Evolutionary conservation across 352 stramenopile species (phyloP).

Genomic region (Pythium inflatum): DNA sequence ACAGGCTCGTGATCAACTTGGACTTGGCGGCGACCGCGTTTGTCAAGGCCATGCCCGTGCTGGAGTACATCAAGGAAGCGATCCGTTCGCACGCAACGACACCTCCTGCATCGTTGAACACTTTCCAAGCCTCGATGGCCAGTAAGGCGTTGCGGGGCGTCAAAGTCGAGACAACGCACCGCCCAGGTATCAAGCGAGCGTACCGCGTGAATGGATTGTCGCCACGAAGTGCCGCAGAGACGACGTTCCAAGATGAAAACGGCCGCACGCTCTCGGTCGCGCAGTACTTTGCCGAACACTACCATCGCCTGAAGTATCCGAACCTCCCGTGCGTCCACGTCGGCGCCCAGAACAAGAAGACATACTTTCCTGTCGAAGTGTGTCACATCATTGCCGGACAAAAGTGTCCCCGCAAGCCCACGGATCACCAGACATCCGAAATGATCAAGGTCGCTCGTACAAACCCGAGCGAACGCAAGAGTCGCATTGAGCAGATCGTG

Average conservation of each 20-base stretch:
- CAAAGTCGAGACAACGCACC: constrained; percentile 69
- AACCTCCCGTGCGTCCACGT: constrained; percentile 81
- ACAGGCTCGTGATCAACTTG: constrained; percentile 66
- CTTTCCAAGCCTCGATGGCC: constrained; percentile 50
- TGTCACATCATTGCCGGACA: constrained; percentile 74
- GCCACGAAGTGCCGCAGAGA: constrained; percentile 44
- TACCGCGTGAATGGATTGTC: constrained; percentile 76
- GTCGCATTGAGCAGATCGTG: constrained; percentile 63
- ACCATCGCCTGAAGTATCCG: constrained; percentile 60
- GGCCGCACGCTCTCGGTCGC: constrained; percentile 51
- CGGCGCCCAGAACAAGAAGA: constrained; percentile 71
- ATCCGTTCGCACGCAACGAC: constrained; percentile 30
- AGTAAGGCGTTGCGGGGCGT: constrained; percentile 66
- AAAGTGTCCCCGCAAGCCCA: constrained; percentile 76
- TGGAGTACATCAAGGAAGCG: constrained; percentile 50
- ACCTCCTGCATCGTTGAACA: constrained; percentile 42
- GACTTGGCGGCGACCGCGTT: constrained; percentile 77
- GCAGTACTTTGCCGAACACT: constrained; percentile 71
- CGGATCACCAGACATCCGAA: constrained; percentile 79
- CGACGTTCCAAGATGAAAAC: constrained; percentile 65
- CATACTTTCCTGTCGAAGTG: constrained; percentile 84
- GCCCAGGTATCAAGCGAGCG: constrained; percentile 52
- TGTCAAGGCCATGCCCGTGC: constrained; percentile 60
- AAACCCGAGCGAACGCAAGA: constrained; percentile 59
- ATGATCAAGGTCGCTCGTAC: constrained; percentile 80